Base-by-base conservation (phyloP, 192 early-diverging fungal species). In the Polychytrium aggregatum region DNA sequence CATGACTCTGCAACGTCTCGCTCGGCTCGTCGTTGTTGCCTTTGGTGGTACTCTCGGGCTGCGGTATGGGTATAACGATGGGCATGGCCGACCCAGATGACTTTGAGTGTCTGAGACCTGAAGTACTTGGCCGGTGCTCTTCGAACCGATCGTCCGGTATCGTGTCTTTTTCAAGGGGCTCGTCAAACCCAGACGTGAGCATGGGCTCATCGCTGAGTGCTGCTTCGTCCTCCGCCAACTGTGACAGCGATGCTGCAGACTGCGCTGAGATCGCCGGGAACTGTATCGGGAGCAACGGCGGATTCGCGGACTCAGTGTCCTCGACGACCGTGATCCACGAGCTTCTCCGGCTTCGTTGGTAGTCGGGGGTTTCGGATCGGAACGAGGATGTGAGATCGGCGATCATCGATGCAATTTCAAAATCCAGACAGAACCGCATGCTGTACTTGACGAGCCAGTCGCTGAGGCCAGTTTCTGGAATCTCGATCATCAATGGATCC, bases 401-500 rank as follows among this genome's bases (percentile, higher is more conserved):
- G 40, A 60, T 40, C 2, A 40, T 30, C 6, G 48, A 37, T 7
- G 52, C 60, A 38, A 62, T 56, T n/a, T 37, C 31, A 34, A 58
- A 40, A 43, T 64, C 67, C 20, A 46, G 37, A 9, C 20, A 20
- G 33, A 57, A 56, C 20, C 46, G 8, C 44, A 45, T 63, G 28
- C 49, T 31, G 25, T 56, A 38, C 26, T 50, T 52, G 46, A 27
- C 21, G 41, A 65, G 44, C 56, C 58, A 59, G 50, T 55, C 43
- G 34, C 68, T 59, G 7, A 65, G 33, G 25, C 34, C 44, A 20
- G 47, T 48, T 21, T 55, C 44, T 3, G 17, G 42, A 20, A 67
- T 54, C 49, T 66, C 64, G 44, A 50, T 20, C 4, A 50, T 54
- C 39, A 68, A 59, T 7, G 63, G 63, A 7, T 52, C 62, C 3